phyloP scores from a whole-genome alignment of 2,329 filamentous ascomycete genomes.

The Colletotrichum echinochloae region DNA sequence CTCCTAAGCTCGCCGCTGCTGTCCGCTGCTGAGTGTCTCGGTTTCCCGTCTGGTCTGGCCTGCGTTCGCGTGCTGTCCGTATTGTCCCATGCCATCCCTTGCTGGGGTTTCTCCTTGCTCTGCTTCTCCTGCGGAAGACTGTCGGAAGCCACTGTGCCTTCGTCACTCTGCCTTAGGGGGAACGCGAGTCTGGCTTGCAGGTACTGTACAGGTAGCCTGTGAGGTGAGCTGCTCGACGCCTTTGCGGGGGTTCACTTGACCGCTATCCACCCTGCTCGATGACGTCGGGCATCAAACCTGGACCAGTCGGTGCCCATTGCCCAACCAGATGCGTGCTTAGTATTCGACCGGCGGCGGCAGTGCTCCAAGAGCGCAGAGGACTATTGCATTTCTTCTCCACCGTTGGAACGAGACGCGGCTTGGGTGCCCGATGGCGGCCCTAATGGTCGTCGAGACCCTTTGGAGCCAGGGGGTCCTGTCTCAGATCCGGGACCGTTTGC shows the following conservation, averaged over 20 bases:
- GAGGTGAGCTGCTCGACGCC: constrained; percentile 4
- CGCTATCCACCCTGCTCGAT: constrained; percentile 38
- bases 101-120: background rate
- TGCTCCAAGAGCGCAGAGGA: too few relatives aligned
- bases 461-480: constrained; percentile 12
- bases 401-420: background rate
- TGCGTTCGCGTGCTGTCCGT: background rate
- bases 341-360: constrained; percentile 5
- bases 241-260: constrained; percentile 29
- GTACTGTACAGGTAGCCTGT: background rate
- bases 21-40: constrained; percentile 13
- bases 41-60: constrained; percentile 11
- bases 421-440: constrained; percentile 37
- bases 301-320: constrained; percentile 20
- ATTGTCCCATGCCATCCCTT: constrained; percentile 6
- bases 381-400: constrained; percentile 30
- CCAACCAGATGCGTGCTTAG: constrained; percentile 25
- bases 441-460: constrained; percentile 21
- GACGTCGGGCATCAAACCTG: constrained; percentile 37
- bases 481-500: background rate
- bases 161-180: background rate
- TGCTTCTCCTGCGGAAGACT: background rate
- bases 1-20: background rate
- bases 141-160: constrained; percentile 9
- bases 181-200: background rate